A percentile compares a stretch with the other conserved stretches of the same genome.
Evolutionary conservation across 2,329 filamentous ascomycete genomes (phyloP).

Genomic region (Alternaria ethzedia): DNA sequence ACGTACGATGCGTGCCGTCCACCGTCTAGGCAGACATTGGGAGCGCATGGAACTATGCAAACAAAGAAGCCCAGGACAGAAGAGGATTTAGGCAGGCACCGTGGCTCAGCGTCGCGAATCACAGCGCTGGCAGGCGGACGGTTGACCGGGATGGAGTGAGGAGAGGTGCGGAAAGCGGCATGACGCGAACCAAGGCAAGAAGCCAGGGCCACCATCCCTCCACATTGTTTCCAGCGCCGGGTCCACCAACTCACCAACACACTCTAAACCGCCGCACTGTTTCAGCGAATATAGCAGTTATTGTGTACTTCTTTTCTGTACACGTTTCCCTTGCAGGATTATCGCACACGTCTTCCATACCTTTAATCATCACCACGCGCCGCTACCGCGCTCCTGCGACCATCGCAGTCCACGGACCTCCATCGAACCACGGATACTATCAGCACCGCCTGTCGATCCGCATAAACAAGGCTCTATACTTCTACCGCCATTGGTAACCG

Average conservation of each 20-base stretch:
- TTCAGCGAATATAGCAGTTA: background rate
- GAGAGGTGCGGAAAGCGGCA: slow-evolving; percentile 5
- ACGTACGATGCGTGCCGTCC: background rate
- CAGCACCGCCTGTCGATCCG: background rate
- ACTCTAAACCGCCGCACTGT: slow-evolving; percentile 1
- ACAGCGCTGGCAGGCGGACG: slow-evolving; percentile 3
- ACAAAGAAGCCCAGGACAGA: background rate
- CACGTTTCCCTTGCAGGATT: background rate
- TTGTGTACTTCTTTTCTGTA: background rate
- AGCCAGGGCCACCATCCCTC: slow-evolving; percentile 14
- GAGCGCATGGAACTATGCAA: background rate
- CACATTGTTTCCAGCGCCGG: slow-evolving; percentile 11
- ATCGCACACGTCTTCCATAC: background rate
- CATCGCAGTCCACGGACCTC: background rate
- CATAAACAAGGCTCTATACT: background rate
- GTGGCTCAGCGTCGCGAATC: slow-evolving; percentile 2
- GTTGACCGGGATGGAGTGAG: slow-evolving; percentile 4
- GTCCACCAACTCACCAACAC: slow-evolving; percentile 7
- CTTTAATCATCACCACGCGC: background rate
- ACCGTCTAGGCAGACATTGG: background rate
- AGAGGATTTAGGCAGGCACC: slow-evolving; percentile 4
- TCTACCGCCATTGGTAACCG: background rate
- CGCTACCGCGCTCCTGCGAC: background rate
- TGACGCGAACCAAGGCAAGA: slow-evolving; percentile 5
- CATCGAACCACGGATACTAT: background rate